Evolutionary conservation across 2,329 filamentous ascomycete species (phyloP), one percentile per base, ranked within the genome.

Genomic region (Cercospora sp.): DNA sequence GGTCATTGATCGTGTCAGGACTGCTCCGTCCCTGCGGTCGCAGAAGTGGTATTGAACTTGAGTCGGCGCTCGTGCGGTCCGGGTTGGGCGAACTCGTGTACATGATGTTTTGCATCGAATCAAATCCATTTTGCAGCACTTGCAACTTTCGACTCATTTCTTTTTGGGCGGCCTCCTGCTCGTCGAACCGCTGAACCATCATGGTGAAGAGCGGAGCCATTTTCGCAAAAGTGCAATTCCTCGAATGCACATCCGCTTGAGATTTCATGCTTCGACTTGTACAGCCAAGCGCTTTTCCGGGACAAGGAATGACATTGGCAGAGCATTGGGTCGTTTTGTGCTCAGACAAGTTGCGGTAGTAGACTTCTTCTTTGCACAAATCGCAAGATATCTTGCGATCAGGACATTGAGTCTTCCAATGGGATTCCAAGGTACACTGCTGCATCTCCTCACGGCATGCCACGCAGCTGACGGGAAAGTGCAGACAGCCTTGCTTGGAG

Each of bases 381-480:
- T 77, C 76, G 73, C 83, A 85, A 2, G 72, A 67, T 0, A 79
- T 78, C 13, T 81, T 78, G 10, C 85, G 81, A 57, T 88, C 80
- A 0, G 83, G 81, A 73, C 87, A 90, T 30, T 76, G 75, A 60
- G 79, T 66, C 36, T 67, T 65, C 78, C 78, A 79, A 64, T 80
- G 78, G 1, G 61, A 69, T 62, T 87, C 83, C 31, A 87, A 81
- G 65, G 87, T 82, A 67, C 82, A 82, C 74, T 86, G 83, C 77
- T 86, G 83, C 72, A 89, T 79, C 36, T 81, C 80, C 60, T 83
- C 80, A 31, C 82, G 81, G 70, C 87, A 89, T 64, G 83, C 79
- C 13, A 84, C 78, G 72, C 87, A 89, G 69, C 77, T 81, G 55
- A 84, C 81, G 8, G 81, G 79, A 65, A 79, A 81, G 75, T 89